phyloP scores from a whole-genome alignment of 768 basidiomycete genomes.

The Trametes cingulata region DNA sequence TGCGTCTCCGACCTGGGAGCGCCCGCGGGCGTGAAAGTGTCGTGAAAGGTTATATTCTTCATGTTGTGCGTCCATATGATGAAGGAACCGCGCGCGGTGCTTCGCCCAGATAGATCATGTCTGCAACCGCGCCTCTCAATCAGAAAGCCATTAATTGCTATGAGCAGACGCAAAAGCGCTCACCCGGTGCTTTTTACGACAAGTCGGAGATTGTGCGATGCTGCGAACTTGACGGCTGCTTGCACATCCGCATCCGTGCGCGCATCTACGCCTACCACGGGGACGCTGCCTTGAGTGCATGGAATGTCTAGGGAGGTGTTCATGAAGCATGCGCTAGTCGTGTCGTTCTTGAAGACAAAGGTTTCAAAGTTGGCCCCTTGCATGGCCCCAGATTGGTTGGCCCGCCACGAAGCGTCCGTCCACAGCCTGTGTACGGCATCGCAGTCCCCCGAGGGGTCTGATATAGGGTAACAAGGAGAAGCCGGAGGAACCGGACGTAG shows the following conservation, averaged over 20 bases:
- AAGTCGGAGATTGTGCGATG: constrained; percentile 26
- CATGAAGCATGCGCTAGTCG: constrained; percentile 52
- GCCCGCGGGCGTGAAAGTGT: constrained; percentile 37
- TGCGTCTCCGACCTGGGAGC: constrained; percentile 13
- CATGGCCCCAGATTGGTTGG: constrained; percentile 43
- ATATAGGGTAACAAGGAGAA: constrained; percentile 42
- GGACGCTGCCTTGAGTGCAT: constrained; percentile 47
- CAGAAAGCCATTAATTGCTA: background rate
- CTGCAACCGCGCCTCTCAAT: background rate
- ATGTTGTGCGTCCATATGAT: constrained; percentile 45
- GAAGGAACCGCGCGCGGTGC: constrained; percentile 26
- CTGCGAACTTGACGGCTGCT: constrained; percentile 30
- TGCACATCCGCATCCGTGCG: constrained; percentile 32
- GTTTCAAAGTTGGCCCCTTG: constrained; percentile 37
- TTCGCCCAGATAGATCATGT: constrained; percentile 28
- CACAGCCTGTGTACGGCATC: constrained; percentile 31
- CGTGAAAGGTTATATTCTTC: constrained; percentile 38
- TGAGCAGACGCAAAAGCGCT: background rate
- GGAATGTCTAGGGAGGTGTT: constrained; percentile 42
- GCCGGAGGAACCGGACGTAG: constrained; percentile 43
- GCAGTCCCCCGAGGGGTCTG: constrained; percentile 39
- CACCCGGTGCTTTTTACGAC: constrained; percentile 33
- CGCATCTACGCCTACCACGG: constrained; percentile 34
- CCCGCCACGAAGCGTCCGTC: constrained; percentile 41
- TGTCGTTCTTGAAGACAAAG: constrained; percentile 43